These are phyloP conservation scores for Mediolabrus comicus DNA, from an alignment of 108 stramenopile species.

Conservation along the genomic window DNA sequence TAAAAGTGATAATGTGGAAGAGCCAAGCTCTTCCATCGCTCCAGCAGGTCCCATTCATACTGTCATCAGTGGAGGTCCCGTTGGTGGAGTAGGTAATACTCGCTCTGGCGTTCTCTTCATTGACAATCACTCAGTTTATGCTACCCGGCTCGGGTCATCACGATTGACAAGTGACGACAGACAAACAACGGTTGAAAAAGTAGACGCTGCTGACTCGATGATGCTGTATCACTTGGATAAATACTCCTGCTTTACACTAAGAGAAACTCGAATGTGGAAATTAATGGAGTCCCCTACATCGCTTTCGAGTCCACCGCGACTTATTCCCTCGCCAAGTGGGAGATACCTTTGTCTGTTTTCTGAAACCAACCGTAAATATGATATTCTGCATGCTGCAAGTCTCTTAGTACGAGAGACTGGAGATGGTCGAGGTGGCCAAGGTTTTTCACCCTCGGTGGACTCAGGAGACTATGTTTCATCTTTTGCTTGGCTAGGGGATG, in stretches of 20 bases:
- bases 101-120: conserved; percentile 37
- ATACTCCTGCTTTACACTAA: not conserved
- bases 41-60: conserved; percentile 32
- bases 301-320: conserved; percentile 49
- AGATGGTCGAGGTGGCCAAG: conserved; percentile 13
- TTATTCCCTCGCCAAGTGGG: conserved; percentile 73
- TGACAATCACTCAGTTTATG: conserved; percentile 28
- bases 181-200: conserved; percentile 21
- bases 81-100: conserved; percentile 18
- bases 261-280: conserved; percentile 21
- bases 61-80: conserved; percentile 14
- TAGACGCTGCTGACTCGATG: conserved; percentile 30
- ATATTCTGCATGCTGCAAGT: conserved; percentile 68
- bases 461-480: conserved; percentile 60
- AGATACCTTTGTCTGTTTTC: conserved; percentile 69
- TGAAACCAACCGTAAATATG: conserved; percentile 66
- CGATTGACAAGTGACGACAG: conserved; percentile 13
- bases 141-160: conserved; percentile 21
- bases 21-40: conserved; percentile 6
- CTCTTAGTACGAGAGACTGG: conserved; percentile 37
- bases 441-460: conserved; percentile 60
- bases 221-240: conserved; percentile 24
- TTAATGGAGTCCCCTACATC: conserved; percentile 30
- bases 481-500: conserved; percentile 85
- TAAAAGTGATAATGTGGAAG: not conserved